Evolutionary conservation across 805 yeast genomes (phyloP), one percentile per base, ranked within the genome.

Genomic region (Peterozyma toletana): DNA sequence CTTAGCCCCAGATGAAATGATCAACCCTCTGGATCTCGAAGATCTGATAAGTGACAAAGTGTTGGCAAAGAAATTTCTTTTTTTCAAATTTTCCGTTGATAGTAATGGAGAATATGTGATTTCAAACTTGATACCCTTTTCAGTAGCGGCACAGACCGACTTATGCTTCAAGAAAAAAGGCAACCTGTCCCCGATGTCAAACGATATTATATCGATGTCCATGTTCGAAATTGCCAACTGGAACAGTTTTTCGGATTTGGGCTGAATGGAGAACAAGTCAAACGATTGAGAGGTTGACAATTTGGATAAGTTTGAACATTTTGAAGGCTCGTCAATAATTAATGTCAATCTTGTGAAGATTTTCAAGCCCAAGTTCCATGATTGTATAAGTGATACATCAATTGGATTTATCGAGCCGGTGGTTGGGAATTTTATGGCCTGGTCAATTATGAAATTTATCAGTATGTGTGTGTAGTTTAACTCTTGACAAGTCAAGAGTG

Each of bases 101-200:
- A 84, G 61, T 37, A 80, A 68, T 30, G 77, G 67, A 7, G 75
- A 59, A 62, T 91, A 91, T 38, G 78, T 72, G 9, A 93, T 72
- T 58, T 93, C 99, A 50, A 93, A 75, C 51, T 79, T 78, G 21
- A 88, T 75, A 2, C 98, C 98, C 41, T 88, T 75, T 15, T 82
- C 83, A 3, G 86, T 70, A 1, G 95, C 96, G 36, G 88, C 79
- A 37, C 96, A 85, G 9, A 88, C 71, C 1, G 87, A 78, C 53
- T 89, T 88, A 64, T 89, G 96, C 53, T 84, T 84, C 50, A 93
- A 65, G 57, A 80, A 86, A 49, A 78, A 81, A 0, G 95, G 91
- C 39, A 88, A 62, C 45, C 86, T 74, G 37, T 70, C 67, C 21
- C 75, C 63, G 58, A 83, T 74, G 42, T 84, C 80, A 43, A 93